Percentiles rank a stretch among this genome's conserved stretches.
phyloP scores from a whole-genome alignment of 345 rosid species.

The Cochlearia excelsa region DNA sequence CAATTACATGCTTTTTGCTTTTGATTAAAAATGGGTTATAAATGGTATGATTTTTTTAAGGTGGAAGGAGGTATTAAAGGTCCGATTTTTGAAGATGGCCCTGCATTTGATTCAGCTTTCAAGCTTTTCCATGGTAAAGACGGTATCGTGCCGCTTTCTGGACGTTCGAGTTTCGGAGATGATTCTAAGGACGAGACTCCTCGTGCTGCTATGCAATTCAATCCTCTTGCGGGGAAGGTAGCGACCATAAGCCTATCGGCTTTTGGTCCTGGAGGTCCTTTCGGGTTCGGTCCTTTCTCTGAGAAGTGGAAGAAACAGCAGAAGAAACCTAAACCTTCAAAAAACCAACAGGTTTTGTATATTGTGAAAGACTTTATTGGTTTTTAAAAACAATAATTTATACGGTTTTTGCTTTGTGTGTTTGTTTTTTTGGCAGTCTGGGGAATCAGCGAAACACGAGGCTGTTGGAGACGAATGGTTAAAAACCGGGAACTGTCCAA shows the following conservation, averaged over 20 bases:
- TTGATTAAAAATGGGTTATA: background rate
- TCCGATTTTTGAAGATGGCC: conserved; percentile 91
- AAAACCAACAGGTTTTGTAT: conserved; percentile 55
- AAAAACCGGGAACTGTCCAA: conserved; percentile 77
- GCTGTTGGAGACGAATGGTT: conserved; percentile 76
- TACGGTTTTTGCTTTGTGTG: background rate
- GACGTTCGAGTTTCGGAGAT: conserved; percentile 30
- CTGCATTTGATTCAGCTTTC: conserved; percentile 64
- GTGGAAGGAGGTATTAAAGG: conserved; percentile 60
- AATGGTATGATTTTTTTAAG: conserved; percentile 26
- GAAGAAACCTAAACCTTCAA: conserved; percentile 52
- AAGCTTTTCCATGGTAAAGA: conserved; percentile 84
- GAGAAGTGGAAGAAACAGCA: conserved; percentile 68
- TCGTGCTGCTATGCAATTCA: conserved; percentile 54
- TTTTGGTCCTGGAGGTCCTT: conserved; percentile 73
- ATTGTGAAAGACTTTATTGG: background rate
- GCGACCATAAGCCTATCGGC: conserved; percentile 83
- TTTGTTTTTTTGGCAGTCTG: conserved; percentile 40
- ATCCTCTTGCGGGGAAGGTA: conserved; percentile 61
- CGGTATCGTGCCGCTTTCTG: conserved; percentile 76
- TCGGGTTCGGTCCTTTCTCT: conserved; percentile 61
- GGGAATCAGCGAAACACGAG: conserved; percentile 55
- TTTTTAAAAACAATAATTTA: background rate
- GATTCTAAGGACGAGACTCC: conserved; percentile 27
- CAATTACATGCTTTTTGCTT: background rate